Percentiles rank a stretch among this genome's conserved stretches.
Evolutionary conservation across 805 yeast species (phyloP).

Genomic region (Hanseniaspora opuntiae): DNA sequence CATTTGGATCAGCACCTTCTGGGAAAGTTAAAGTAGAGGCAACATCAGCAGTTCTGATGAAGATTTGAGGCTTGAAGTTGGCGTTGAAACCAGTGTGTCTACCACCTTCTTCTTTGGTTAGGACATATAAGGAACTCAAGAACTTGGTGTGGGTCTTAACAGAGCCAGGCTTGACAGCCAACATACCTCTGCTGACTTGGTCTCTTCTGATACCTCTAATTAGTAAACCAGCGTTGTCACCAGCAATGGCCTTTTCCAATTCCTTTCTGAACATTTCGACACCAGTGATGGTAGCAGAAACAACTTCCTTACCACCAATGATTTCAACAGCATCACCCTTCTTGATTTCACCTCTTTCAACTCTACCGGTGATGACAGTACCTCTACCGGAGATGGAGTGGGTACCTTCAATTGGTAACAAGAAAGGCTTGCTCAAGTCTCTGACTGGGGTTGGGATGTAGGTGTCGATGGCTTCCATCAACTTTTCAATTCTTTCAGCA

Average conservation of each 20-base stretch:
- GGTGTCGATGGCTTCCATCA: constrained; percentile 85
- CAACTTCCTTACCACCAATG: constrained; percentile 79
- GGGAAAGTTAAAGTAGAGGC: constrained; percentile 79
- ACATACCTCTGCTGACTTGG: constrained; percentile 94
- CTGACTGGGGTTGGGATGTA: constrained; percentile 92
- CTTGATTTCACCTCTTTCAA: constrained; percentile 92
- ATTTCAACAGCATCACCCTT: constrained; percentile 98
- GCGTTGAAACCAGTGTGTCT: constrained; percentile 95
- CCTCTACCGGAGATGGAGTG: constrained; percentile 99
- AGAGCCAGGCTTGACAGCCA: constrained; percentile 80
- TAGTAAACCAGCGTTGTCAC: constrained; percentile 96
- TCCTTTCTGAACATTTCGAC: constrained; percentile 99
- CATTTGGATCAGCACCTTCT: constrained; percentile 65
- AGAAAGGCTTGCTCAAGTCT: constrained; percentile 89
- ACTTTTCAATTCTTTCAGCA: constrained; percentile 62
- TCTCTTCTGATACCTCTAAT: constrained; percentile 98
- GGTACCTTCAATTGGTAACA: constrained; percentile 94
- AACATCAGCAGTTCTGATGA: constrained; percentile 90
- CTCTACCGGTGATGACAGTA: constrained; percentile 97
- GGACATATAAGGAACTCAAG: constrained; percentile 82
- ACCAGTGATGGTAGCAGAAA: constrained; percentile 93
- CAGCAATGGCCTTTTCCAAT: constrained; percentile 93
- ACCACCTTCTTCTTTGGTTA: constrained; percentile 97
- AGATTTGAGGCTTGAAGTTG: constrained; percentile 96
- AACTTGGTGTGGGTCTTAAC: constrained; percentile 87